Evolutionary conservation across 2,329 filamentous ascomycete species (phyloP).

Genomic region (Chaetomium strumarium): DNA sequence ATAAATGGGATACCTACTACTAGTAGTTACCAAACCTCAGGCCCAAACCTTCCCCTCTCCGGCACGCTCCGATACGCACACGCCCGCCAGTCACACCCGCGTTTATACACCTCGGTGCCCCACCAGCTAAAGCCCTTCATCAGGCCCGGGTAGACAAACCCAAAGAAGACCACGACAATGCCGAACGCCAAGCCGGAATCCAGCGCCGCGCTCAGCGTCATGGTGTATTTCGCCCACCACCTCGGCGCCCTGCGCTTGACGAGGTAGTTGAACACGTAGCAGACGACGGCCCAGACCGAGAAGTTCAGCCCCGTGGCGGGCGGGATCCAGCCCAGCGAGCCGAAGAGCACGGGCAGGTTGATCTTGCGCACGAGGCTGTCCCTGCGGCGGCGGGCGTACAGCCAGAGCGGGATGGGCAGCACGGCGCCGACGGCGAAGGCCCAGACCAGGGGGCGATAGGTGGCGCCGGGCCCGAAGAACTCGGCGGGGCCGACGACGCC

Average conservation of each 20-base stretch:
- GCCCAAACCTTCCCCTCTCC: constrained; percentile 61
- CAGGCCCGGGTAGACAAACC: constrained; percentile 73
- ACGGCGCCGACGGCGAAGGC: constrained; percentile 73
- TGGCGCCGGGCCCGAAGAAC: constrained; percentile 71
- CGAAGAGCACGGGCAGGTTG: constrained; percentile 78
- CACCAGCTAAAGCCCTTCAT: constrained; percentile 75
- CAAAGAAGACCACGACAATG: constrained; percentile 79
- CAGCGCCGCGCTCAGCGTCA: constrained; percentile 77
- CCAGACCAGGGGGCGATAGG: constrained; percentile 73
- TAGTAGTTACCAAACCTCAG: constrained; percentile 52
- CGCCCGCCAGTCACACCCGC: constrained; percentile 79
- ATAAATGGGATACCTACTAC: too few relatives aligned
- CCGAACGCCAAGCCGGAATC: constrained; percentile 79
- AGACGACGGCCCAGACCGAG: constrained; percentile 78
- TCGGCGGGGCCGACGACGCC: constrained; percentile 76
- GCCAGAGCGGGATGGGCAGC: constrained; percentile 68
- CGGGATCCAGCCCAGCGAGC: constrained; percentile 78
- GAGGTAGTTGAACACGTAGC: constrained; percentile 76
- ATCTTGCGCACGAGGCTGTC: constrained; percentile 65
- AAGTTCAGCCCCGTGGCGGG: constrained; percentile 85
- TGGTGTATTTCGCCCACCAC: constrained; percentile 91
- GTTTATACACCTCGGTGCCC: constrained; percentile 81
- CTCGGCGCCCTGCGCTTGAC: constrained; percentile 62
- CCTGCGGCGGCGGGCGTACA: constrained; percentile 55
- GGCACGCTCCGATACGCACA: constrained; percentile 63